These are phyloP conservation scores for Paraglomus occultum DNA, from an alignment of 192 early-diverging fungal species.

Conservation along the genomic window DNA sequence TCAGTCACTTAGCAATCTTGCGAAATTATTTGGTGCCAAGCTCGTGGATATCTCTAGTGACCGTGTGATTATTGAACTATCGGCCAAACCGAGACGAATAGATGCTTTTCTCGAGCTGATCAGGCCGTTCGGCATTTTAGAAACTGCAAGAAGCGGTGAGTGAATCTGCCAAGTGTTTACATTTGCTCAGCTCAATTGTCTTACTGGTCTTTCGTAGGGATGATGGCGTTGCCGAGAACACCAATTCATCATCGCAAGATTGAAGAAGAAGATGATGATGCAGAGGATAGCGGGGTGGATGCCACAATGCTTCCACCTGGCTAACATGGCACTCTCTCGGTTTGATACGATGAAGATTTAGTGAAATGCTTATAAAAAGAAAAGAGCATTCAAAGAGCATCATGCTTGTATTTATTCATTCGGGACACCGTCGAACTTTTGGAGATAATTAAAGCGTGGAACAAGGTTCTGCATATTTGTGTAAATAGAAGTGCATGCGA, in stretches of 20 bases:
- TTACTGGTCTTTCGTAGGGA: conserved; percentile 44
- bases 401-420: too few species aligned
- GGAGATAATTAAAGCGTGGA: too few species aligned
- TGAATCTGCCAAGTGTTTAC: neutral
- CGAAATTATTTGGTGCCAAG: conserved; percentile 80
- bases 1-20: conserved; percentile 76
- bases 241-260: conserved; percentile 76
- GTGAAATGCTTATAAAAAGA: too few species aligned
- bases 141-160: conserved; percentile 85
- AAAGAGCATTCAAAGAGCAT: too few species aligned
- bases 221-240: conserved; percentile 96
- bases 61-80: conserved; percentile 81
- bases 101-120: conserved; percentile 91
- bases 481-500: too few species aligned
- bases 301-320: conserved; percentile 90
- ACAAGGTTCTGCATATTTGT: too few species aligned
- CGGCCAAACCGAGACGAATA: conserved; percentile 82
- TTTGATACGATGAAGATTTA: too few species aligned
- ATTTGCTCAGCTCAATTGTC: neutral
- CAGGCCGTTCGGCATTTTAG: conserved; percentile 94
- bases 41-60: conserved; percentile 87
- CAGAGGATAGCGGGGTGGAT: conserved; percentile 70
- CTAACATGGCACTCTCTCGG: conserved; percentile 41
- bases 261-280: conserved; percentile 56
- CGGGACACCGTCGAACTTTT: too few species aligned